Evolutionary conservation across 2,329 filamentous ascomycete species (phyloP), one percentile per base, ranked within the genome.

Genomic region (Phaeosphaeriaceae sp.): DNA sequence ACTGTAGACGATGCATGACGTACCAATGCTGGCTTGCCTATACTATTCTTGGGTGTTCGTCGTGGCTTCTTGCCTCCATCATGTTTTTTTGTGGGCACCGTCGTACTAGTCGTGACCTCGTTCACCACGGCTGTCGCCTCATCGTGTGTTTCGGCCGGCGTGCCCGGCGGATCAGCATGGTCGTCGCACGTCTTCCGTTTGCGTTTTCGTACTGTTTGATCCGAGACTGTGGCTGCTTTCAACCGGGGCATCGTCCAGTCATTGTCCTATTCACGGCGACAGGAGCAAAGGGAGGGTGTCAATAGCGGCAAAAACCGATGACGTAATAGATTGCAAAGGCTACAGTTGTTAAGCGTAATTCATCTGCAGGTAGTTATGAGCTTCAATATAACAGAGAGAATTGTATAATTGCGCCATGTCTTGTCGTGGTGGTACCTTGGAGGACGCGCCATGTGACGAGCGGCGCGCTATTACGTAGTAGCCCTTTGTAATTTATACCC

Each of bases 11-110:
- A 82, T 33, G 70, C 67, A 8, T 75, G 72, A 11, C 75, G 71
- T 1, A 76, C 63, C 4, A 78, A 56, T 5, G 75, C 42, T 4
- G 78, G 77, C 42, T 71, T 49, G 3, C 64, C 54, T 28, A 63
- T 68, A 18, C 51, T 63, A 42, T 63, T 67, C 42, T 79, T 81
- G 5, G 74, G 63, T 6, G 70, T 74, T 55, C 81, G 71, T 32
- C 75, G 70, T 13, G 80, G 77, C 56, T 82, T 78, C 59, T 79
- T 77, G 20, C 80, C 80, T 35, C 82, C 82, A 76, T 85, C 82
- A 39, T 81, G 74, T 20, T 75, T 79, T 64, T 85, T 86, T 1
- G 82, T 84, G 3, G 80, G 78, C 13, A 85, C 66, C 16, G 70
- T 78, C 1, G 74, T 76, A 3, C 74, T 80, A 3, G 71, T 71